Evolutionary conservation across 106 monocot species (phyloP).

Genomic region (Gastrodia elata): DNA sequence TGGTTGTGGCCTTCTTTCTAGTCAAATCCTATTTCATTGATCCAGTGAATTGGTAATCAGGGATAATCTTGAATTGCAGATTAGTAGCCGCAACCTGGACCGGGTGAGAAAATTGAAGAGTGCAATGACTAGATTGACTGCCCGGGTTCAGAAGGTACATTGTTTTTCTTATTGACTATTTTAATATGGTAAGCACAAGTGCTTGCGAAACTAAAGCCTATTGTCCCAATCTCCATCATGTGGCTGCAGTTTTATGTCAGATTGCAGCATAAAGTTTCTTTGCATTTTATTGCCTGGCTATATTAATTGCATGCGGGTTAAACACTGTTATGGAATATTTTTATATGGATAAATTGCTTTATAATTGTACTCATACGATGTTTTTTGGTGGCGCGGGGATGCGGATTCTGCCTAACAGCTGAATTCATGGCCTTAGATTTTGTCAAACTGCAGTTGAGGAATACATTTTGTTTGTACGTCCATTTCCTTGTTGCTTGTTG

Average conservation of each 20-base stretch:
- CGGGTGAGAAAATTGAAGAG: constrained; percentile 79
- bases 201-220: background rate
- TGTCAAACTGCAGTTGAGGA: background rate
- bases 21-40: background rate
- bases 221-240: background rate
- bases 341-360: background rate
- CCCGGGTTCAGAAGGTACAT: constrained; percentile 70
- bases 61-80: constrained; percentile 28
- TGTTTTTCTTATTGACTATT: background rate
- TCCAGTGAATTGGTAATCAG: background rate
- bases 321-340: background rate
- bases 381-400: background rate
- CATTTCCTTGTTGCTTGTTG: background rate
- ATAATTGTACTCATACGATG: background rate
- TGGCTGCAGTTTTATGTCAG: background rate
- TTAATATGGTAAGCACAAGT: background rate
- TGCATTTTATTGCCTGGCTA: background rate
- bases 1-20: background rate
- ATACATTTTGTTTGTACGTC: background rate
- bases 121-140: constrained; percentile 82
- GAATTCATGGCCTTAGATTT: background rate
- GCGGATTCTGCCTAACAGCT: background rate
- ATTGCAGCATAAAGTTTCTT: background rate
- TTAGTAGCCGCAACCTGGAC: constrained; percentile 74
- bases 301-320: background rate